These are phyloP conservation scores for Mycena vulgaris DNA, from an alignment of 768 basidiomycete species.

Conservation along the genomic window DNA sequence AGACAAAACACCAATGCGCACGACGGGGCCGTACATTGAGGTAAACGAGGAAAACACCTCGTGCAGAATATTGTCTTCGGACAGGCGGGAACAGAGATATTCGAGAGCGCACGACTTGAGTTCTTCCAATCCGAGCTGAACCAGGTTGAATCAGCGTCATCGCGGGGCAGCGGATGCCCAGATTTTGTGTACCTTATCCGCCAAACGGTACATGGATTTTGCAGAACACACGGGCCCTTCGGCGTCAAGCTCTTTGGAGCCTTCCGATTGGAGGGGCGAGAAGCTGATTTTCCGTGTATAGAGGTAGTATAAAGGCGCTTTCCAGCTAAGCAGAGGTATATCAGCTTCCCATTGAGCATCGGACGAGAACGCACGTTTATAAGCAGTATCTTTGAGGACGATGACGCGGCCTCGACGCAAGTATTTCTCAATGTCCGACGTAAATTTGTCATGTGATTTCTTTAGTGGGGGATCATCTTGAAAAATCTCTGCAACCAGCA, in stretches of 20 bases:
- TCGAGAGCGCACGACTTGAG: constrained; percentile 31
- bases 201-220: constrained; percentile 61
- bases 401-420: constrained; percentile 34
- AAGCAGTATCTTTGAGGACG: constrained; percentile 39
- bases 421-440: neutral
- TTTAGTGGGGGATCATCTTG: too few species aligned
- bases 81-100: constrained; percentile 32
- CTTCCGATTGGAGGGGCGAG: constrained; percentile 44
- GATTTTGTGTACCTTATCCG: constrained; percentile 48
- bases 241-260: constrained; percentile 12
- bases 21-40: constrained; percentile 36
- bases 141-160: neutral
- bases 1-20: neutral
- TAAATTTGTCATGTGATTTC: neutral
- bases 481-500: too few species aligned
- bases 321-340: constrained; percentile 46
- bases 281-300: constrained; percentile 54
- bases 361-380: constrained; percentile 37
- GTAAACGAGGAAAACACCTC: constrained; percentile 44
- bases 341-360: neutral
- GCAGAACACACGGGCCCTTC: constrained; percentile 49
- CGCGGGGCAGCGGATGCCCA: too few species aligned
- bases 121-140: neutral
- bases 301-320: constrained; percentile 56
- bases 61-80: constrained; percentile 43